Percentiles rank a stretch among this genome's conserved stretches.
phyloP scores from a whole-genome alignment of 495 filamentous ascomycete genomes.

The Parathielavia hyrcaniae region DNA sequence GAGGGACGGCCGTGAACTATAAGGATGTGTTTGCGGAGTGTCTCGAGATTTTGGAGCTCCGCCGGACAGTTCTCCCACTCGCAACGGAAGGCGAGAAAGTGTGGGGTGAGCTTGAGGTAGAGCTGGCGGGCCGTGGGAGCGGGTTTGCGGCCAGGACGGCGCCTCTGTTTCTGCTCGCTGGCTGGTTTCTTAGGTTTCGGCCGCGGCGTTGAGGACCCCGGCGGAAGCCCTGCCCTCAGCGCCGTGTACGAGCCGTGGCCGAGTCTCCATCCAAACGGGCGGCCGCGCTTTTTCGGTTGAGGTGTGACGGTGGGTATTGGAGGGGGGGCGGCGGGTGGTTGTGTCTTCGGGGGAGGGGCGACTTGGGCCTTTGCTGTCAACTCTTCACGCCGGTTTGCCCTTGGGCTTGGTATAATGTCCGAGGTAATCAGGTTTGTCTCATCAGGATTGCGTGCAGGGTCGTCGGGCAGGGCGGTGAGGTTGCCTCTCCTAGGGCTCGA shows the following conservation, averaged over 20 bases:
- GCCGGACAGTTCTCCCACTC: slow-evolving; percentile 51
- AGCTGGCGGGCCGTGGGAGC: slow-evolving; percentile 22
- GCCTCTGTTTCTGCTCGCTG: slow-evolving; percentile 21
- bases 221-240: background rate
- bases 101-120: slow-evolving; percentile 24
- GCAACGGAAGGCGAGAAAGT: slow-evolving; percentile 31
- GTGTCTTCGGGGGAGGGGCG: background rate
- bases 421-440: slow-evolving; percentile 9
- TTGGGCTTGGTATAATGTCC: slow-evolving; percentile 1
- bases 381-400: background rate
- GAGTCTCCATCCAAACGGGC: slow-evolving; percentile 28
- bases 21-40: slow-evolving; percentile 60
- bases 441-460: background rate
- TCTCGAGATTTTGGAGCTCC: slow-evolving; percentile 68
- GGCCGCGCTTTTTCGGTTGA: slow-evolving; percentile 29
- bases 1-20: slow-evolving; percentile 44
- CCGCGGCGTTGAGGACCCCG: slow-evolving; percentile 9
- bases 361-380: background rate
- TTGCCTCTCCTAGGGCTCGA: slow-evolving; percentile 4
- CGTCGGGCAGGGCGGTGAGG: background rate
- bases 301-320: background rate
- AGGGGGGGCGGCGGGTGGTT: background rate
- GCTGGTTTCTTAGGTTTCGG: slow-evolving; percentile 20
- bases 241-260: slow-evolving; percentile 22
- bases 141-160: slow-evolving; percentile 22